A percentile compares a stretch with the other conserved stretches of the same genome.
phyloP scores from a whole-genome alignment of 768 basidiomycete genomes.

The Cystobasidium tubakii region DNA sequence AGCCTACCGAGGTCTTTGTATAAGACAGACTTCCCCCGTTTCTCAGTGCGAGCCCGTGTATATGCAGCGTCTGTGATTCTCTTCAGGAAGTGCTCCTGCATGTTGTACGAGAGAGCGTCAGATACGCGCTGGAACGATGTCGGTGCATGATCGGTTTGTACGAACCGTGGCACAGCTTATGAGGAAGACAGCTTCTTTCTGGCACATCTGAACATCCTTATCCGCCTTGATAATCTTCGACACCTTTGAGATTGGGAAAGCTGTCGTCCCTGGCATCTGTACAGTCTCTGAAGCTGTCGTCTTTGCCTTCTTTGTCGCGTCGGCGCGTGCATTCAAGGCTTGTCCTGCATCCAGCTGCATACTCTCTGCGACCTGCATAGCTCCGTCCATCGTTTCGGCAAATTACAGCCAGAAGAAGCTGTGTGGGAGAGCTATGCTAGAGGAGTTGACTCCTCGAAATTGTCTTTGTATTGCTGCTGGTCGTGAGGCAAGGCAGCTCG shows the following conservation, averaged over 20 bases:
- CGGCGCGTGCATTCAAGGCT: background rate
- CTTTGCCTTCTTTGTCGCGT: slow-evolving; percentile 13
- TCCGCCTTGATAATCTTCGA: slow-evolving; percentile 51
- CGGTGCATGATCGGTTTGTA: too few relatives aligned
- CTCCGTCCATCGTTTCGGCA: background rate
- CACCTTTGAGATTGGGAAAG: slow-evolving; percentile 48
- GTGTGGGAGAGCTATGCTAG: too few relatives aligned
- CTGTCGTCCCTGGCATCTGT: slow-evolving; percentile 46
- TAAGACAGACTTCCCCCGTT: slow-evolving; percentile 48
- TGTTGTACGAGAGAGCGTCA: background rate
- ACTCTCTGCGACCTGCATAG: background rate
- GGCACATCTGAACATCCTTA: slow-evolving; percentile 50
- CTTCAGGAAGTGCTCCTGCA: slow-evolving; percentile 50
- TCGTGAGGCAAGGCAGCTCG: too few relatives aligned
- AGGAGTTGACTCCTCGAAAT: too few relatives aligned
- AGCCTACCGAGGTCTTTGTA: slow-evolving; percentile 49
- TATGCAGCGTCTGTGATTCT: slow-evolving; percentile 49
- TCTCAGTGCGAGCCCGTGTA: slow-evolving; percentile 49
- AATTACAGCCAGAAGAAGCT: too few relatives aligned
- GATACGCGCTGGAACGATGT: too few relatives aligned
- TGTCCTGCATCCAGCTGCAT: background rate
- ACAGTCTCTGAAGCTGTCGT: background rate
- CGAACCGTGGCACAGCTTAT: slow-evolving; percentile 50
- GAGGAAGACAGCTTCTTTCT: slow-evolving; percentile 51
- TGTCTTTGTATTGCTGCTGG: too few relatives aligned